Percentiles rank a stretch among this genome's conserved stretches.
These are phyloP conservation scores for Talaromyces marneffei DNA, from an alignment of 2,329 filamentous ascomycete genomes.

Conservation along the genomic window DNA sequence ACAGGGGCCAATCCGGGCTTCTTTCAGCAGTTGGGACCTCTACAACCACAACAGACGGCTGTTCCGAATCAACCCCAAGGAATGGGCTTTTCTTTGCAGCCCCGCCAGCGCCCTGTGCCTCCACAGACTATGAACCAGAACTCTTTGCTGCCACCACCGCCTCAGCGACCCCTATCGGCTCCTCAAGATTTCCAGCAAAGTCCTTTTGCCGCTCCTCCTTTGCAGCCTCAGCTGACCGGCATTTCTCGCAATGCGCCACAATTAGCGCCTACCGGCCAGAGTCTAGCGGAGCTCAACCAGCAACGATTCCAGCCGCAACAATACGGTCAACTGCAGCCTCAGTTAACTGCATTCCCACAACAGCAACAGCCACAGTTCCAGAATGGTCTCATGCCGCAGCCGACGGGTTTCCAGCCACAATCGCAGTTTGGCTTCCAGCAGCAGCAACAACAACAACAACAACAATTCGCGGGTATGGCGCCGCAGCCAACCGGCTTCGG, in stretches of 20 bases:
- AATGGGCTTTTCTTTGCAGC: slow-evolving; percentile 30
- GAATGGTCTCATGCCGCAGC: slow-evolving; percentile 40
- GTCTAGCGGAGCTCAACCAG: slow-evolving; percentile 65
- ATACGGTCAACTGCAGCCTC: slow-evolving; percentile 48
- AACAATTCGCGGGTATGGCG: slow-evolving; percentile 30
- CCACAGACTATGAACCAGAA: slow-evolving; percentile 58
- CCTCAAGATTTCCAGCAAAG: slow-evolving; percentile 73
- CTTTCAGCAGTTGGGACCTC: slow-evolving; percentile 12
- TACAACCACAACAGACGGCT: slow-evolving; percentile 27
- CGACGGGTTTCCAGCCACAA: slow-evolving; percentile 42
- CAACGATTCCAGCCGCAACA: slow-evolving; percentile 55
- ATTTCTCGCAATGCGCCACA: slow-evolving; percentile 50
- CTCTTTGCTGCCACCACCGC: slow-evolving; percentile 69
- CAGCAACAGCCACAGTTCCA: slow-evolving; percentile 12
- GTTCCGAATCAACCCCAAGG: slow-evolving; percentile 10
- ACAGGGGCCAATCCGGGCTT: slow-evolving; percentile 21
- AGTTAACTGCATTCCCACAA: slow-evolving; percentile 24
- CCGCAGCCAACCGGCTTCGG: slow-evolving; percentile 52
- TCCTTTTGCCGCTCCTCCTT: slow-evolving; percentile 64
- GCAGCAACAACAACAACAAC: slow-evolving; percentile 38
- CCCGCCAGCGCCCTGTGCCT: slow-evolving; percentile 64
- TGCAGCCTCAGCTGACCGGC: slow-evolving; percentile 83
- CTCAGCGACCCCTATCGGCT: slow-evolving; percentile 76
- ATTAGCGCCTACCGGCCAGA: slow-evolving; percentile 68
- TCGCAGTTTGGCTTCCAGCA: slow-evolving; percentile 42